Base-by-base conservation (phyloP, 2,329 filamentous ascomycete species). In the Myotisia sp. region DNA sequence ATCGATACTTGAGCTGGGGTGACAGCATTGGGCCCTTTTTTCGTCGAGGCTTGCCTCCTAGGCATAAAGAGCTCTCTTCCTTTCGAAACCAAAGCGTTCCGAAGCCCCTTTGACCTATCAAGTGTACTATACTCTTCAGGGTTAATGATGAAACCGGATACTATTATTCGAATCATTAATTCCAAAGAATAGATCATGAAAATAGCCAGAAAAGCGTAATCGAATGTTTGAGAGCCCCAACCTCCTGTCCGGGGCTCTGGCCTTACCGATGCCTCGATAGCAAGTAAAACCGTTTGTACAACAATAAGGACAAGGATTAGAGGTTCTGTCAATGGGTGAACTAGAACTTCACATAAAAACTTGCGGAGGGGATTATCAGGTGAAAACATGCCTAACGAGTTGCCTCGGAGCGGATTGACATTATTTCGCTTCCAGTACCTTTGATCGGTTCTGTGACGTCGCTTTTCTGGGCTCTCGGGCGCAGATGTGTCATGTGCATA, bases 181-280 rank as follows among this genome's bases (percentile, higher is more conserved):
- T 98, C 92, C 14, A 92, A 49, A 0, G 86, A 93, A 53, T 95
- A 98, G 32, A 98, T 71, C 38, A 79, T 65, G 54, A 98, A 98
- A 4, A 98, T 72, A 2, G 58, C 74, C 28, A 95, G 67, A 37
- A 95, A 71, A 16, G 78, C 75, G 67, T 76, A 92, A 54, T 94
- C 84, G 41, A 84, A 79, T 14, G 51, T 47, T 18, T 50, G 58
- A 2, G 62, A 61, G 3, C 82, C 81, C 78, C 83, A 94, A 31
- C 62, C 53, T 18, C 42, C 37, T 2, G 71, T 70, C 5, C 78
- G 69, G 4, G 65, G 70, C 17, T 72, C 53, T 1, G 65, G 60
- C 46, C 74, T 79, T 2, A 92, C 82, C 2, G 76, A 74, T 4
- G 86, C 74, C 53, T 95, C 84, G 22, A 95, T 70, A 2, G 86